Conservation (phyloP, 1,284 basidiomycete genomes). For the Quambalaria eucalypti region DNA sequence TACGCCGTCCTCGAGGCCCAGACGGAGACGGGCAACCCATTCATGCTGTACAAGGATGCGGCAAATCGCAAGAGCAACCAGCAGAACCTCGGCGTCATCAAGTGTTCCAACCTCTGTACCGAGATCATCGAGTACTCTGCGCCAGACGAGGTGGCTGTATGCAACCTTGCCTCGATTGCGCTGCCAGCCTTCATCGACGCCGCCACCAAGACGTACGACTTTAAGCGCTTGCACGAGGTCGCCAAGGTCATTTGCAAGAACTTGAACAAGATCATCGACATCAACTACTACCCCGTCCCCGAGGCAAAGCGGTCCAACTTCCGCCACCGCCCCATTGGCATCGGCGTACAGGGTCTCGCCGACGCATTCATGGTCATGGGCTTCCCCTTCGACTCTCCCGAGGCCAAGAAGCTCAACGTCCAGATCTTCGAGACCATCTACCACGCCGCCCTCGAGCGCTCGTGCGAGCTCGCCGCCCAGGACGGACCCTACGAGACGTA, state of each 20-base stretch:
- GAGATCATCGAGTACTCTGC: slow-evolving; percentile 98
- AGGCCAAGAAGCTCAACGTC: slow-evolving; percentile 79
- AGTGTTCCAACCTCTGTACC: slow-evolving; percentile 96
- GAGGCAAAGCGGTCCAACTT: slow-evolving; percentile 89
- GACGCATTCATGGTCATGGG: slow-evolving; percentile 96
- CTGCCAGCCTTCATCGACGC: slow-evolving; percentile 58
- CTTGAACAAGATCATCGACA: slow-evolving; percentile 87
- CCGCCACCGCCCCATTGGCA: slow-evolving; percentile 93
- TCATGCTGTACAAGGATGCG: slow-evolving; percentile 86
- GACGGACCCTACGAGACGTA: slow-evolving; percentile 86
- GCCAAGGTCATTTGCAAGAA: slow-evolving; percentile 63
- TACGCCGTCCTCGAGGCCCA: slow-evolving; percentile 94
- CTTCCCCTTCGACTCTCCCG: slow-evolving; percentile 85
- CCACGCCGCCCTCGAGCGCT: slow-evolving; percentile 86
- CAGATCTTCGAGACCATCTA: slow-evolving; percentile 99
- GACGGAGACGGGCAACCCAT: slow-evolving; percentile 95
- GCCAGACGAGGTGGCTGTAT: slow-evolving; percentile 95
- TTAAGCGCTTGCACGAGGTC: slow-evolving; percentile 88
- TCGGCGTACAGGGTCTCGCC: slow-evolving; percentile 96
- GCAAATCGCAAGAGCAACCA: slow-evolving; percentile 62
- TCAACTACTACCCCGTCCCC: slow-evolving; percentile 82
- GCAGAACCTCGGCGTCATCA: slow-evolving; percentile 97
- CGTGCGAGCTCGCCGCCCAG: slow-evolving; percentile 72
- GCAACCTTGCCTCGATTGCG: slow-evolving; percentile 95
- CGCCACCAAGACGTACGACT: slow-evolving; percentile 58